These are phyloP conservation scores for Neonothopanus nambi DNA, from an alignment of 1,284 basidiomycete species.

Conservation along the genomic window DNA sequence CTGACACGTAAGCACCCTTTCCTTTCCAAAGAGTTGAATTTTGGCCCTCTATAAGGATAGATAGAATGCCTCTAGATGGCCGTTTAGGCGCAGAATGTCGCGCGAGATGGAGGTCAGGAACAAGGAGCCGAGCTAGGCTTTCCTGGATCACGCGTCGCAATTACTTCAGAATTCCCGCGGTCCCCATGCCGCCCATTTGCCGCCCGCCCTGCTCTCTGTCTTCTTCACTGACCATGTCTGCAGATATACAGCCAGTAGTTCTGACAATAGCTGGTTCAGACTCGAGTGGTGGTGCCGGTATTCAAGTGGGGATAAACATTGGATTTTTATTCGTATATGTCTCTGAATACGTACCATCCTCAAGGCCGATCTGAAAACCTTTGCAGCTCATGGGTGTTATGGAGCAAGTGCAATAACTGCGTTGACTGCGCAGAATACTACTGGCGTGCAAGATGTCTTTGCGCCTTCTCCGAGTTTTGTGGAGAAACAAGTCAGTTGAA, in stretches of 20 bases:
- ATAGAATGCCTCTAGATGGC: too few species aligned
- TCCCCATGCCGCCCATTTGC: not conserved
- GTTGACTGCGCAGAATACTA: conserved; percentile 90
- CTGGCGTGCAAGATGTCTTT: conserved; percentile 77
- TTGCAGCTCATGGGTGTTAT: conserved; percentile 79
- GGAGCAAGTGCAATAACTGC: conserved; percentile 89
- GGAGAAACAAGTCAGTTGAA: conserved; percentile 58
- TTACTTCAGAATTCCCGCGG: not conserved
- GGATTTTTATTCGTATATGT: conserved; percentile 1
- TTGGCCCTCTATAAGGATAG: too few species aligned
- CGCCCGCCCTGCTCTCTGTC: not conserved
- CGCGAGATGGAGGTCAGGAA: not conserved
- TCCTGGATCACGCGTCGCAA: not conserved
- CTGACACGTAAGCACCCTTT: too few species aligned
- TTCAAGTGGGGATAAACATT: conserved; percentile 57
- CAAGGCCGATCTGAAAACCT: conserved; percentile 86
- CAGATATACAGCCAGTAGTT: conserved; percentile 29
- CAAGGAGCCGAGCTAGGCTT: not conserved
- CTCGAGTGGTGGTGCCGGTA: conserved; percentile 87
- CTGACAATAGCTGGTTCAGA: conserved; percentile 88
- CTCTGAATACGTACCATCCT: conserved; percentile 1
- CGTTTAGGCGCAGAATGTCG: not conserved
- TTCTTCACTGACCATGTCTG: not conserved
- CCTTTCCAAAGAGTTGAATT: too few species aligned
- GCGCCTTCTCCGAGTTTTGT: conserved; percentile 69